Conservation (phyloP, 169 alveolate species). For the Babesia ovata region DNA sequence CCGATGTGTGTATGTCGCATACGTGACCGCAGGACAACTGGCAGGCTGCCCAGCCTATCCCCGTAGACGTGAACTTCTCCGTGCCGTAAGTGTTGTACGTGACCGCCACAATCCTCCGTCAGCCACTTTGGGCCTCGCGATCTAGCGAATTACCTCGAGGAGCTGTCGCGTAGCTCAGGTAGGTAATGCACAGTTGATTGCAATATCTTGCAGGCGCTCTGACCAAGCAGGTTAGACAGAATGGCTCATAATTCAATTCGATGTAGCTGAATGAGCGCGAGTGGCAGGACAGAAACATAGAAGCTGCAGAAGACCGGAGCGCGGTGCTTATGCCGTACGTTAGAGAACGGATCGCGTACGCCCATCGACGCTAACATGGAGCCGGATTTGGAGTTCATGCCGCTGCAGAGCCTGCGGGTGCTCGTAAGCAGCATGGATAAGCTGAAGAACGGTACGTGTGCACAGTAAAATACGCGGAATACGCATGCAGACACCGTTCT, state of each 20-base stretch:
- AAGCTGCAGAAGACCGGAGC: slow-evolving; percentile 20
- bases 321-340: slow-evolving; percentile 35
- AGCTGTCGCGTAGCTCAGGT: slow-evolving; percentile 32
- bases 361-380: slow-evolving; percentile 51
- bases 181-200: neutral
- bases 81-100: slow-evolving; percentile 37
- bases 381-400: slow-evolving; percentile 41
- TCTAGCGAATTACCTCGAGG: slow-evolving; percentile 11
- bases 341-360: slow-evolving; percentile 36
- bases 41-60: slow-evolving; percentile 63
- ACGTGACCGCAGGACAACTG: slow-evolving; percentile 43
- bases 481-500: slow-evolving; percentile 25
- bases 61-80: slow-evolving; percentile 60
- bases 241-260: neutral
- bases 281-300: slow-evolving; percentile 18
- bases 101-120: neutral
- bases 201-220: slow-evolving; percentile 7
- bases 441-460: slow-evolving; percentile 22
- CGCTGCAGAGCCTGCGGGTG: slow-evolving; percentile 29
- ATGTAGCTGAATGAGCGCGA: slow-evolving; percentile 19
- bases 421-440: slow-evolving; percentile 28
- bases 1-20: slow-evolving; percentile 8
- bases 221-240: slow-evolving; percentile 9
- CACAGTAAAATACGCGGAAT: neutral
- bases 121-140: slow-evolving; percentile 59